A percentile compares a stretch with the other conserved stretches of the same genome.
Conservation (phyloP, 2,329 filamentous ascomycete genomes). For the Sporothrix inflata region DNA sequence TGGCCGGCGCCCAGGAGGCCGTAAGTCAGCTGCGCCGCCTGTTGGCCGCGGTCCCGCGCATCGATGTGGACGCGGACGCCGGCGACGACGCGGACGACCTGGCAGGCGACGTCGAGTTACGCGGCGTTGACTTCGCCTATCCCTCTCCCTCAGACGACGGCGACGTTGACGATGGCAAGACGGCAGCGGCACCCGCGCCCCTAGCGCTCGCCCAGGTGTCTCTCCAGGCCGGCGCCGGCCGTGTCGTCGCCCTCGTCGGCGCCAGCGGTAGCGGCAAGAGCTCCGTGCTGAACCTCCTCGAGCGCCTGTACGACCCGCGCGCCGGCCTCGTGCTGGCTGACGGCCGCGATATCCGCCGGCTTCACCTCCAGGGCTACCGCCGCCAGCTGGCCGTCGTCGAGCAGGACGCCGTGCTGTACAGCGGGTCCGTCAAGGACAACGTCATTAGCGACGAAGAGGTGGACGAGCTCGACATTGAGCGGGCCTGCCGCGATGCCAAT, state of each 20-base stretch:
- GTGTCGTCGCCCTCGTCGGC: slow-evolving; percentile 88
- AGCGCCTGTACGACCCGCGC: slow-evolving; percentile 90
- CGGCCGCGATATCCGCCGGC: slow-evolving; percentile 73
- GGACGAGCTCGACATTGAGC: slow-evolving; percentile 70
- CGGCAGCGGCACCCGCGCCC: slow-evolving; percentile 53
- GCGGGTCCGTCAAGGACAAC: slow-evolving; percentile 87
- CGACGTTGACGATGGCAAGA: slow-evolving; percentile 57
- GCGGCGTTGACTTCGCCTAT: slow-evolving; percentile 92
- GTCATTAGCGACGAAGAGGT: slow-evolving; percentile 68
- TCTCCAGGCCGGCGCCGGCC: slow-evolving; percentile 71
- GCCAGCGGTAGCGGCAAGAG: slow-evolving; percentile 91
- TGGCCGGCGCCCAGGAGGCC: slow-evolving; percentile 87
- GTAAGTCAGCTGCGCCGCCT: slow-evolving; percentile 78
- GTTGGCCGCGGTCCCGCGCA: slow-evolving; percentile 79
- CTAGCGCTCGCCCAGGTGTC: slow-evolving; percentile 84
- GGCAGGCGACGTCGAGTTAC: slow-evolving; percentile 77
- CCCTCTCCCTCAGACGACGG: slow-evolving; percentile 57
- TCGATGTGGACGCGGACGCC: slow-evolving; percentile 77
- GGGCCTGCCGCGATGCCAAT: slow-evolving; percentile 85
- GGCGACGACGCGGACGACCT: slow-evolving; percentile 67
- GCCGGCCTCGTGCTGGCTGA: slow-evolving; percentile 80
- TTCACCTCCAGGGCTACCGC: slow-evolving; percentile 86
- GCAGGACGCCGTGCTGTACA: slow-evolving; percentile 91
- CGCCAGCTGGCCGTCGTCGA: slow-evolving; percentile 84
- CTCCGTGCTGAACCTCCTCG: slow-evolving; percentile 86